Conservation (phyloP, 2,329 filamentous ascomycete species). For the Leptographium galeiforme region DNA sequence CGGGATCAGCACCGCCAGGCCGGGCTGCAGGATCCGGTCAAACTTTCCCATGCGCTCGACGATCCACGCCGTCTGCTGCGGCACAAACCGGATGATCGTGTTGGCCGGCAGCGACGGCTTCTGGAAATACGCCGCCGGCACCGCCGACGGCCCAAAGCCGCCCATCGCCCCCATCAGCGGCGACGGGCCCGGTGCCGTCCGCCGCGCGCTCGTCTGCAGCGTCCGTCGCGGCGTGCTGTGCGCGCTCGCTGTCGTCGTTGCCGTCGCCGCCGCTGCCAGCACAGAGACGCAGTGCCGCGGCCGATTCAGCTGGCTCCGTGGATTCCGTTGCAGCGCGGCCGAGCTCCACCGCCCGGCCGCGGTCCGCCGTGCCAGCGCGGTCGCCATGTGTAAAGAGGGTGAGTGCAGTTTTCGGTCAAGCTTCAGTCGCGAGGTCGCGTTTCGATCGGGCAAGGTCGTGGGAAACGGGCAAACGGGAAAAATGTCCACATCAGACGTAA, state of each 20-base stretch:
- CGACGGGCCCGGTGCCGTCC: slow-evolving; percentile 12
- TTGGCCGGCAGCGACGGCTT: slow-evolving; percentile 69
- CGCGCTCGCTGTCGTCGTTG: not conserved
- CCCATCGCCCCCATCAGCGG: slow-evolving; percentile 18
- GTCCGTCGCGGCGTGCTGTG: slow-evolving; percentile 1
- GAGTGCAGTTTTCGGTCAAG: not conserved
- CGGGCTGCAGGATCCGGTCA: slow-evolving; percentile 82
- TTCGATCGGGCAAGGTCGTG: too few species aligned
- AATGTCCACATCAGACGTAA: not conserved
- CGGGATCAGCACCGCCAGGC: slow-evolving; percentile 75
- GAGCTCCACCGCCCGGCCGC: slow-evolving; percentile 10
- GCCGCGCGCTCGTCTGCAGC: slow-evolving; percentile 12
- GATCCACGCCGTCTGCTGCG: slow-evolving; percentile 99
- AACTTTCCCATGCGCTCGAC: slow-evolving; percentile 99
- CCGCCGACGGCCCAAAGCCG: slow-evolving; percentile 8
- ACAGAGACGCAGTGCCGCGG: not conserved
- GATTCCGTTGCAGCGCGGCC: not conserved
- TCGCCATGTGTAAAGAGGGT: not conserved
- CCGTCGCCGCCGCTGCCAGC: not conserved
- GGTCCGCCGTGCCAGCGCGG: slow-evolving; percentile 1
- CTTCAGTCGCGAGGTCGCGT: not conserved
- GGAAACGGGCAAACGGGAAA: not conserved
- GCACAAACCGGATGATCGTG: slow-evolving; percentile 89
- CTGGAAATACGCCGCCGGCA: slow-evolving; percentile 69
- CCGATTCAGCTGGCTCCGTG: not conserved